These are phyloP conservation scores for Agaricus sinodeliciosus DNA, from an alignment of 768 basidiomycete species.

Conservation along the genomic window DNA sequence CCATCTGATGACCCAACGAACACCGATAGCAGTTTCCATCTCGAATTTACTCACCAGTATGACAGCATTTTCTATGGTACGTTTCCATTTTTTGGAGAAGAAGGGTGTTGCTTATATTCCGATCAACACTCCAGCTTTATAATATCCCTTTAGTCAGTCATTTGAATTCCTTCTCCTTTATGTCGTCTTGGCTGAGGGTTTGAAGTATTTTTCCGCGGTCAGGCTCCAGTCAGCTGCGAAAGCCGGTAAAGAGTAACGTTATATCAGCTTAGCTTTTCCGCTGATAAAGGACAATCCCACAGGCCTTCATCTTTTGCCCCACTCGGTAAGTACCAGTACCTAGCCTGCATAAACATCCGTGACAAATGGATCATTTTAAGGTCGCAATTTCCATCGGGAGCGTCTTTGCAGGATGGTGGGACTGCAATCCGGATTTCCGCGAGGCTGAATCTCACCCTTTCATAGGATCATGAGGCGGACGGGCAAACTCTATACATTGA, in stretches of 20 bases:
- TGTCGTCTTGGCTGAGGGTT: background rate
- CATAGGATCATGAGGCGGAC: conserved; percentile 79
- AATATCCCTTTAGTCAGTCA: conserved; percentile 70
- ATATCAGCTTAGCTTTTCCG: conserved; percentile 8
- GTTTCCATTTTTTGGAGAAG: conserved; percentile 13
- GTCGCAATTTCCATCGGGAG: conserved; percentile 80
- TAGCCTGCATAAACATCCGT: conserved; percentile 12
- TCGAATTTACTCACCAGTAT: conserved; percentile 75
- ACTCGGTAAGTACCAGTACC: conserved; percentile 53
- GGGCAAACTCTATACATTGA: conserved; percentile 78
- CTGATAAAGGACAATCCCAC: conserved; percentile 14
- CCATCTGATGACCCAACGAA: conserved; percentile 66
- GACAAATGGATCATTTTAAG: conserved; percentile 31
- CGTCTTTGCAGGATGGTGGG: conserved; percentile 80
- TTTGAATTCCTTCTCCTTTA: conserved; percentile 1
- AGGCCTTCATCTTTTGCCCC: conserved; percentile 86
- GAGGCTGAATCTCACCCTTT: conserved; percentile 11
- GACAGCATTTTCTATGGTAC: conserved; percentile 74
- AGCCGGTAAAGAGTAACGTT: conserved; percentile 47
- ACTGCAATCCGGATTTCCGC: conserved; percentile 10
- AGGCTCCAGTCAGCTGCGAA: conserved; percentile 58
- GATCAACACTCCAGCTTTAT: conserved; percentile 51
- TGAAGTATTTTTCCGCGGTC: conserved; percentile 80
- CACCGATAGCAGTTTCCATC: conserved; percentile 75
- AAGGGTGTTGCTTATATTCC: conserved; percentile 1